Conservation (phyloP, 345 rosid genomes). For the Angophora floribunda region DNA sequence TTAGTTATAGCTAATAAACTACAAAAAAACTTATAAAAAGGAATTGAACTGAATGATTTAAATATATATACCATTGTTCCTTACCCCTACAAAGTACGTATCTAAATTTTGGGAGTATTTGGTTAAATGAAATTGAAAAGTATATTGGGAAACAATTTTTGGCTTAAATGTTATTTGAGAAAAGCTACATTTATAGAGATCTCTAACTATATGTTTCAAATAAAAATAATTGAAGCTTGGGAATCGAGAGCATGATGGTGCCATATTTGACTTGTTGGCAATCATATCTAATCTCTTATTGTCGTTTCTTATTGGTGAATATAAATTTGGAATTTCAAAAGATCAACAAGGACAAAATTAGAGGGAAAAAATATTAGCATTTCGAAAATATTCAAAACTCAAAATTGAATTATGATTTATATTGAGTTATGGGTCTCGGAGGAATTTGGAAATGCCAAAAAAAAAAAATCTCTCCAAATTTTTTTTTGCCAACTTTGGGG, state of each 20-base stretch:
- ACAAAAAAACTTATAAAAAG: not conserved
- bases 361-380: not conserved
- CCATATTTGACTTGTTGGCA: accelerated
- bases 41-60: not conserved
- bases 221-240: not conserved
- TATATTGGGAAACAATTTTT: not conserved
- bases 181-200: not conserved
- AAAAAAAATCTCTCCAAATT: not conserved
- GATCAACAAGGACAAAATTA: not conserved
- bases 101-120: not conserved
- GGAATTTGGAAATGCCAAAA: not conserved
- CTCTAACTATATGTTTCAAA: not conserved
- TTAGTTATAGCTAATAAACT: not conserved
- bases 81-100: accelerated
- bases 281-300: accelerated
- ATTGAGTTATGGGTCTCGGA: not conserved
- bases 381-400: not conserved
- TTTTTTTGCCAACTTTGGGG: not conserved
- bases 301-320: accelerated
- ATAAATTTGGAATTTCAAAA: not conserved
- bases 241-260: too few relatives aligned
- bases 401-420: not conserved
- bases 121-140: not conserved
- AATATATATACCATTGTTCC: accelerated
- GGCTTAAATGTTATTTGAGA: not conserved